Conservation (phyloP, 2,329 filamentous ascomycete species). For the Truncatella angustata region DNA sequence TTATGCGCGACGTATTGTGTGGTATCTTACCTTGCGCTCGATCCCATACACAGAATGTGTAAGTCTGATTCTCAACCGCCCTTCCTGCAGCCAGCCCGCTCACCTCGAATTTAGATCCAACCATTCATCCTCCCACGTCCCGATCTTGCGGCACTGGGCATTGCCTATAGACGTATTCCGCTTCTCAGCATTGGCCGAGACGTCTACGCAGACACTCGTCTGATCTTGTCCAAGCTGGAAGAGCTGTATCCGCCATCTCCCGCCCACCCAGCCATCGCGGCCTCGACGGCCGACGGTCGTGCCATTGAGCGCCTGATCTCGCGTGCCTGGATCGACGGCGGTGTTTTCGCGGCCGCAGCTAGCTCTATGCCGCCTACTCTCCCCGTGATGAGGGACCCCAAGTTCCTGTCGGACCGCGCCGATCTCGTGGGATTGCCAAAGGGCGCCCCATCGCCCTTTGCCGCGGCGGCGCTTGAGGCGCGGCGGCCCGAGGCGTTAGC, state of each 20-base stretch:
- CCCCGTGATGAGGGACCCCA: slow-evolving; percentile 53
- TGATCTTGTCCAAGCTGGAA: slow-evolving; percentile 67
- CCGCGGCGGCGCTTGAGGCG: slow-evolving; percentile 21
- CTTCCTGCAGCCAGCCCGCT: background rate
- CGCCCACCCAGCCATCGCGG: slow-evolving; percentile 31
- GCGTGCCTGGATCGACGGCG: slow-evolving; percentile 54
- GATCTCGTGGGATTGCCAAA: slow-evolving; percentile 32
- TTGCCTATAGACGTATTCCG: slow-evolving; percentile 69
- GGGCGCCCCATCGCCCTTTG: slow-evolving; percentile 18
- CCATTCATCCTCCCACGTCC: slow-evolving; percentile 64
- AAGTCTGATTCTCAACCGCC: slow-evolving; percentile 31
- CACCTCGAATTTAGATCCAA: slow-evolving; percentile 51
- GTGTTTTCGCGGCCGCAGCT: slow-evolving; percentile 52
- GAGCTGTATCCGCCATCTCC: slow-evolving; percentile 45
- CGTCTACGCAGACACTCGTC: slow-evolving; percentile 67
- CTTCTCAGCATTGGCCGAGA: slow-evolving; percentile 64
- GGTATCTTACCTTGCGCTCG: slow-evolving; percentile 66
- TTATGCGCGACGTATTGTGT: slow-evolving; percentile 60
- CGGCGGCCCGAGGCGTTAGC: slow-evolving; percentile 53
- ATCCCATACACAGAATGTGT: slow-evolving; percentile 69
- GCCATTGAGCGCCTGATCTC: slow-evolving; percentile 56
- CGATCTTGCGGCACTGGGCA: slow-evolving; percentile 58
- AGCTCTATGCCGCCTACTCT: slow-evolving; percentile 56
- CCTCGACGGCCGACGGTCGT: slow-evolving; percentile 36
- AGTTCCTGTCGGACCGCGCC: slow-evolving; percentile 57